These are phyloP conservation scores for Coemansia furcata DNA, from an alignment of 192 early-diverging fungal genomes.

Conservation along the genomic window DNA sequence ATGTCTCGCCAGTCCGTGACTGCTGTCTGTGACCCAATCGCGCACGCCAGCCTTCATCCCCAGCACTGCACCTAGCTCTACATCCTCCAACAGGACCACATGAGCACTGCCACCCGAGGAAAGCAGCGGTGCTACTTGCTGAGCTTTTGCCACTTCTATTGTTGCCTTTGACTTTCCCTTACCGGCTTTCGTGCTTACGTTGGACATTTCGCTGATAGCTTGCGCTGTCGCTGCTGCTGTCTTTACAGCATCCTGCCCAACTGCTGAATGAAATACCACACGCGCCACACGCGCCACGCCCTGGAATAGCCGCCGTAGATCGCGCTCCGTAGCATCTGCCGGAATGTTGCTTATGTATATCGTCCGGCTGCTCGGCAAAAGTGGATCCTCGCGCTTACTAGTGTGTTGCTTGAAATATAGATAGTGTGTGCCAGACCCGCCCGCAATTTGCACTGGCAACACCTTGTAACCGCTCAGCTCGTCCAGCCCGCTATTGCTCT, in stretches of 20 bases:
- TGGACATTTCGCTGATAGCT: conserved; percentile 44
- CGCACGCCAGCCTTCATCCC: conserved; percentile 56
- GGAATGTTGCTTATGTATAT: conserved; percentile 71
- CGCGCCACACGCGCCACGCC: conserved; percentile 54
- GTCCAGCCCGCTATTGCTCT: conserved; percentile 23
- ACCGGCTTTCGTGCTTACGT: conserved; percentile 24
- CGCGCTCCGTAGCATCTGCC: conserved; percentile 62
- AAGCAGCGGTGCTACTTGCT: conserved; percentile 45
- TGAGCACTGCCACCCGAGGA: conserved; percentile 61
- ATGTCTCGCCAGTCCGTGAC: conserved; percentile 33
- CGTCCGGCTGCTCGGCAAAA: conserved; percentile 60
- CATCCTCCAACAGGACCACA: conserved; percentile 67
- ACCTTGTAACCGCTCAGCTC: conserved; percentile 58
- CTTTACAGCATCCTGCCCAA: conserved; percentile 35
- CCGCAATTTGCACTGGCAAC: conserved; percentile 49
- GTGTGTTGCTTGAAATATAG: conserved; percentile 60
- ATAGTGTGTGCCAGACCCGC: conserved; percentile 38
- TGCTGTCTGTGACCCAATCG: conserved; percentile 34
- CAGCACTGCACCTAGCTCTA: conserved; percentile 62
- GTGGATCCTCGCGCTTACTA: conserved; percentile 36
- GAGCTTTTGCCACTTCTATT: conserved; percentile 24
- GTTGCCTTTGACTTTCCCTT: conserved; percentile 19
- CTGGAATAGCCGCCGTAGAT: conserved; percentile 63
- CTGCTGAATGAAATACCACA: conserved; percentile 56
- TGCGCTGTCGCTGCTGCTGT: conserved; percentile 9